Conservation (phyloP, 2,329 filamentous ascomycete species). For the Myriosclerotinia curreyana region DNA sequence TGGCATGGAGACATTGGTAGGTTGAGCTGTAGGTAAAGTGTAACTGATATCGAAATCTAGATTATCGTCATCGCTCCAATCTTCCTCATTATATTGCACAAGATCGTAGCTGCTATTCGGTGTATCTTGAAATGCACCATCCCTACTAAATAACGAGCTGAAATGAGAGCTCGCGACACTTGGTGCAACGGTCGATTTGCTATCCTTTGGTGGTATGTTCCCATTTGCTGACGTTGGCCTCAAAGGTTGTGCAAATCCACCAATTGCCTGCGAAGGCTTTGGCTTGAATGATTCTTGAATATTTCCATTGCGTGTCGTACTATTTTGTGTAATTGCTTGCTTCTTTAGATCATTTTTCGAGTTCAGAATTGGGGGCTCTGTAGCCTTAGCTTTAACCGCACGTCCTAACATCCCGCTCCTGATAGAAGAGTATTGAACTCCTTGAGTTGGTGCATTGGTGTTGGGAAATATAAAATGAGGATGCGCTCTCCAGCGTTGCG, state of each 20-base stretch:
- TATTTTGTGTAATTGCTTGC: conserved; percentile 57
- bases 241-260: conserved; percentile 37
- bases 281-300: conserved; percentile 52
- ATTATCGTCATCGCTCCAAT: conserved; percentile 81
- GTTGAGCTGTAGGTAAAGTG: conserved; percentile 23
- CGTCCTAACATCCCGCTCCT: conserved; percentile 40
- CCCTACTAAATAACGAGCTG: conserved; percentile 44
- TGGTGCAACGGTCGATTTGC: conserved; percentile 20
- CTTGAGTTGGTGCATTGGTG: conserved; percentile 29
- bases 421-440: conserved; percentile 35
- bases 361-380: conserved; percentile 24
- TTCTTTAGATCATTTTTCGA: conserved; percentile 42
- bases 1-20: conserved; percentile 28
- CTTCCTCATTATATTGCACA: conserved; percentile 70
- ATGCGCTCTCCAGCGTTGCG: conserved; percentile 35
- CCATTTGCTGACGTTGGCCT: conserved; percentile 32
- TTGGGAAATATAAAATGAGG: conserved; percentile 24
- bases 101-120: conserved; percentile 40
- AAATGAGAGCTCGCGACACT: conserved; percentile 40
- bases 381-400: conserved; percentile 30
- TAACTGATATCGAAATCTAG: conserved; percentile 65
- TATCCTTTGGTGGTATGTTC: neutral
- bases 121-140: conserved; percentile 50
- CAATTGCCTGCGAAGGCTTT: conserved; percentile 40
- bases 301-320: conserved; percentile 48